phyloP scores from a whole-genome alignment of 2,329 filamentous ascomycete genomes.

The Talaromyces sp. region DNA sequence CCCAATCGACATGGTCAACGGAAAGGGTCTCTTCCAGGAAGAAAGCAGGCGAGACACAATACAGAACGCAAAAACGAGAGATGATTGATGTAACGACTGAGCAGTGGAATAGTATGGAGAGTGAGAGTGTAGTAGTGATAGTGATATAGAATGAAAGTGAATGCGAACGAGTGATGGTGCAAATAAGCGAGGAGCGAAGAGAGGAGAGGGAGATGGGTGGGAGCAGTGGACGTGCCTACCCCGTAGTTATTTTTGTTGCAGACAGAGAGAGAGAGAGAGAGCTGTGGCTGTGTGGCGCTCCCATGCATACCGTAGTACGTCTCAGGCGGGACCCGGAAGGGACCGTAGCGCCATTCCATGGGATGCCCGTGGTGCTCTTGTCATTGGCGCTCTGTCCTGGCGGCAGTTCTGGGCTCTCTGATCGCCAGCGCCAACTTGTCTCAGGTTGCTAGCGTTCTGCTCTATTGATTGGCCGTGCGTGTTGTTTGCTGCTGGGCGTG shows the following conservation, averaged over 20 bases:
- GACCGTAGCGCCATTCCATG: background rate
- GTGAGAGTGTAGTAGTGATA: background rate
- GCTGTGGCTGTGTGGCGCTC: constrained; percentile 7
- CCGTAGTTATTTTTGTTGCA: background rate
- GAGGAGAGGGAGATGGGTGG: background rate
- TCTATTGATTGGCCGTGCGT: background rate
- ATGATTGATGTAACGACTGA: constrained; percentile 1
- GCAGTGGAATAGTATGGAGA: background rate
- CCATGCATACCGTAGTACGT: background rate
- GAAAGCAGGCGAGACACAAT: background rate
- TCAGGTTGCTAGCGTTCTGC: background rate
- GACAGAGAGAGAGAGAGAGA: background rate
- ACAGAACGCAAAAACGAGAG: background rate
- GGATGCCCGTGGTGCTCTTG: background rate
- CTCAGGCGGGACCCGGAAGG: background rate
- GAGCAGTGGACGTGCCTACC: background rate
- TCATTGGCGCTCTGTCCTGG: background rate
- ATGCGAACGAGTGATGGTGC: background rate
- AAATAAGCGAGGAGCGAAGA: background rate
- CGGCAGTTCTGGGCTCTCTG: constrained; percentile 2
- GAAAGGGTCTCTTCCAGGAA: background rate
- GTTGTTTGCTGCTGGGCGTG: background rate
- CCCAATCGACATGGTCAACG: background rate
- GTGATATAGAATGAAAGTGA: background rate
- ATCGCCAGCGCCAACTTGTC: constrained; percentile 7